Evolutionary conservation across 257 asterid genomes (phyloP).

Genomic region (Solanum appendiculatum): DNA sequence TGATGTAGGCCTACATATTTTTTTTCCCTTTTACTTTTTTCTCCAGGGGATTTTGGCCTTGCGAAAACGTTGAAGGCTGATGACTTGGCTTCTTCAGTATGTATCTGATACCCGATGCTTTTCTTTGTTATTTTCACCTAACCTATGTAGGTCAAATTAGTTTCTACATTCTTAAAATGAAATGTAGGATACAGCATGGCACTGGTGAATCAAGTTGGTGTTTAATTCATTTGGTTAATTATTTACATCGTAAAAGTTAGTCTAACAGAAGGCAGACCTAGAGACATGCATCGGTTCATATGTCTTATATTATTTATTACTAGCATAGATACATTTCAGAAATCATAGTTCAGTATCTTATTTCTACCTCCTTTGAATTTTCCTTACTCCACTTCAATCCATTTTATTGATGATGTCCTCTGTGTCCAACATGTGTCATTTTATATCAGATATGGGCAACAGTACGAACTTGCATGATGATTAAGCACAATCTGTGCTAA

Average conservation of each 20-base stretch:
- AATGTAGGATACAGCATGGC: not conserved
- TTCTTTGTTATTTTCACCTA: not conserved
- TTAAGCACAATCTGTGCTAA: not conserved
- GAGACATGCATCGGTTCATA: not conserved
- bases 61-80: conserved; percentile 97
- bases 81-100: conserved; percentile 98
- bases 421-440: not conserved
- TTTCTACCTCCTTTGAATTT: not conserved
- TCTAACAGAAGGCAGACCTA: not conserved
- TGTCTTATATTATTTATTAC: not conserved
- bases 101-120: conserved; percentile 19
- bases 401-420: not conserved
- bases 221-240: not conserved
- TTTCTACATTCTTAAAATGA: not conserved
- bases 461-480: not conserved
- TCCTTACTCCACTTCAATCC: not conserved
- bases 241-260: not conserved
- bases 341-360: not conserved
- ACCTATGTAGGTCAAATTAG: not conserved
- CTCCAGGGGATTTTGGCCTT: conserved; percentile 96
- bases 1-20: not conserved
- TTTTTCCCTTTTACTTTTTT: conserved; percentile 7
- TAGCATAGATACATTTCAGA: not conserved
- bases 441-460: not conserved
- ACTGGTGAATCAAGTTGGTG: not conserved